phyloP scores from a whole-genome alignment of 192 early-diverging fungal species.

The Entomortierella chlamydospora region DNA sequence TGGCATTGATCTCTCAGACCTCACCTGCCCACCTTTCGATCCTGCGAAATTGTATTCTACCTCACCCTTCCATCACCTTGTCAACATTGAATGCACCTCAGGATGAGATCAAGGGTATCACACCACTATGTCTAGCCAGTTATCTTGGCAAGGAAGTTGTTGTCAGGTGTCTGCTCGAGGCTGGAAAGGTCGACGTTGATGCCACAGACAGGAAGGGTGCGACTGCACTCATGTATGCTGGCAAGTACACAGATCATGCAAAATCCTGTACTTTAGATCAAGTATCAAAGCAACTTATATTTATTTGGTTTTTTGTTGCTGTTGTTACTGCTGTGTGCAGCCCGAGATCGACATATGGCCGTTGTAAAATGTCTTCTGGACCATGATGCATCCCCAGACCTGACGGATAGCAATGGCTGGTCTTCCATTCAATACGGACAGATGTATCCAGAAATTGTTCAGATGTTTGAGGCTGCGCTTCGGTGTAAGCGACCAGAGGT shows the following conservation, averaged over 20 bases:
- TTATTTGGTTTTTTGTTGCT: conserved; percentile 2
- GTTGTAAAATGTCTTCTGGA: conserved; percentile 65
- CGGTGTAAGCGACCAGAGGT: conserved; percentile 59
- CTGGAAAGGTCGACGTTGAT: conserved; percentile 71
- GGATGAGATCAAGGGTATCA: conserved; percentile 71
- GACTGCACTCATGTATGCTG: conserved; percentile 78
- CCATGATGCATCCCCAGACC: conserved; percentile 63
- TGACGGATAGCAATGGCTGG: conserved; percentile 75
- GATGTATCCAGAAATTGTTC: conserved; percentile 67
- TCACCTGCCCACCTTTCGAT: conserved; percentile 64
- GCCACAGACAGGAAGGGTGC: conserved; percentile 71
- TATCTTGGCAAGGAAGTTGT: conserved; percentile 73
- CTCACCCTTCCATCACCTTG: conserved; percentile 59
- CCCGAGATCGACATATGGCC: conserved; percentile 69
- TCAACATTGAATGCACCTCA: conserved; percentile 69
- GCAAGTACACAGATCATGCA: conserved; percentile 36
- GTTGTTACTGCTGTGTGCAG: conserved; percentile 21
- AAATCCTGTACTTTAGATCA: too few relatives aligned
- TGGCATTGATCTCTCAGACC: conserved; percentile 64
- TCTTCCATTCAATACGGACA: conserved; percentile 72
- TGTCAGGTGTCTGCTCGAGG: conserved; percentile 67
- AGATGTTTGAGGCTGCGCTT: conserved; percentile 65
- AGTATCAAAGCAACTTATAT: not conserved
- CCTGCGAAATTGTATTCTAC: conserved; percentile 61
- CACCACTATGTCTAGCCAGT: conserved; percentile 73